A percentile compares a stretch with the other conserved stretches of the same genome.
Conservation (phyloP, 1,284 basidiomycete species). For the Vanrija sp. region DNA sequence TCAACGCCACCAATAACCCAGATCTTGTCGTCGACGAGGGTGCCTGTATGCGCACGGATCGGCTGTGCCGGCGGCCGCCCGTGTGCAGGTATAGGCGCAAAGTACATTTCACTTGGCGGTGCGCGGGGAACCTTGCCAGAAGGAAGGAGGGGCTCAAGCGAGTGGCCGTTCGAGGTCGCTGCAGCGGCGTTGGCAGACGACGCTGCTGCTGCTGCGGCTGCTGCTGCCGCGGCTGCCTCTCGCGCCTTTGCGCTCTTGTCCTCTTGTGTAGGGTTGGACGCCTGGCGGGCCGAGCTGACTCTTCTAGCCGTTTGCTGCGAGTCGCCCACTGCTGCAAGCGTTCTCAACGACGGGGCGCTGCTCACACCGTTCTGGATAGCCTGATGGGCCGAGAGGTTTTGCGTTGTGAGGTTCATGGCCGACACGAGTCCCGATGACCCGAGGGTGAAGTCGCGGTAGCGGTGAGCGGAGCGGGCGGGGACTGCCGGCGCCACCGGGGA, state of each 20-base stretch:
- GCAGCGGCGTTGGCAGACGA: no score
- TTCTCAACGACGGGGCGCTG: no score
- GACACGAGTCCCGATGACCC: constrained; percentile 7
- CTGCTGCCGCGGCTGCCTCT: no score
- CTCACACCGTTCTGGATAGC: neutral
- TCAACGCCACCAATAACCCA: constrained; percentile 91
- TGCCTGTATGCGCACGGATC: constrained; percentile 79
- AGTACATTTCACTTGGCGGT: constrained; percentile 64
- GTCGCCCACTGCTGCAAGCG: no score
- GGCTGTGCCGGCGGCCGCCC: constrained; percentile 67
- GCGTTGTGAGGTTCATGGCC: constrained; percentile 14
- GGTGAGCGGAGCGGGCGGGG: constrained; percentile 15
- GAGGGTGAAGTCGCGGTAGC: constrained; percentile 18
- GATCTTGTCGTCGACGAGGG: constrained; percentile 70
- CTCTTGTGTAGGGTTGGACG: no score
- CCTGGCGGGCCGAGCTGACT: no score
- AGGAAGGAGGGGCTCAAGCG: constrained; percentile 21
- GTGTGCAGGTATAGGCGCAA: constrained; percentile 76
- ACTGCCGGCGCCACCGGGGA: constrained; percentile 8
- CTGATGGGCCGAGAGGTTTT: neutral
- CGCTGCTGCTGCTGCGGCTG: no score
- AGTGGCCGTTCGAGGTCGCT: neutral
- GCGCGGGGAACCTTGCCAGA: constrained; percentile 22
- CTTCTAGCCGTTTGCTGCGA: no score
- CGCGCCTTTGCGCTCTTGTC: no score